phyloP scores from a whole-genome alignment of 495 filamentous ascomycete genomes.

The Aspergillus incahuasiensis region DNA sequence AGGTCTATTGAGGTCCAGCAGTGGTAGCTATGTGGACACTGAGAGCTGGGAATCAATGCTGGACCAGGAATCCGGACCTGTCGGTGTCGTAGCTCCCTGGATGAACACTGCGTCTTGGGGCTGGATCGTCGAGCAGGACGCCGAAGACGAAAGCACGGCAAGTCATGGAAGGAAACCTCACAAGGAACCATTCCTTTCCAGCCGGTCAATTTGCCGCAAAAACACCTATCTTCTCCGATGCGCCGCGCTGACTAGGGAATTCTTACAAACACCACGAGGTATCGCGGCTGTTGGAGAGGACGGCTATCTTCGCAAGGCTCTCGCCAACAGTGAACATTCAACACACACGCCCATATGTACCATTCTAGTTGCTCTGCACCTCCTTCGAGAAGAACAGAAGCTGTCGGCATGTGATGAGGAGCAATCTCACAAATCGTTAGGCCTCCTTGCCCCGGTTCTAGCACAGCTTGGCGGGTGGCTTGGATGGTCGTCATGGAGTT shows the following conservation, averaged over 20 bases:
- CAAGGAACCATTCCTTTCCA: conserved; percentile 21
- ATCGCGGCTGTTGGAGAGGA: conserved; percentile 44
- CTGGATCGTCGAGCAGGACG: conserved; percentile 63
- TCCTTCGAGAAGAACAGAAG: conserved; percentile 84
- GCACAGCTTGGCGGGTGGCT: conserved; percentile 81
- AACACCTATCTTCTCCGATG: conserved; percentile 44
- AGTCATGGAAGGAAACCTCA: conserved; percentile 18
- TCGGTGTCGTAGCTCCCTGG: conserved; percentile 58
- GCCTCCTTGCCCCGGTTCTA: conserved; percentile 63
- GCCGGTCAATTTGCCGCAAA: conserved; percentile 39
- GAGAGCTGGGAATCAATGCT: conserved; percentile 63
- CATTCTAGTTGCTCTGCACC: conserved; percentile 73
- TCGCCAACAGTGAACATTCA: conserved; percentile 45
- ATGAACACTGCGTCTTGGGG: conserved; percentile 64
- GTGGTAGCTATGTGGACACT: conserved; percentile 50
- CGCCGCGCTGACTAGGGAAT: conserved; percentile 46
- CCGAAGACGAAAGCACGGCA: conserved; percentile 34
- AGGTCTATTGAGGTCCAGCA: conserved; percentile 54
- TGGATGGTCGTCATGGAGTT: conserved; percentile 71
- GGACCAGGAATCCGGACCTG: conserved; percentile 50
- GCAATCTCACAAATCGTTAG: conserved; percentile 44
- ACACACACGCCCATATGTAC: conserved; percentile 59
- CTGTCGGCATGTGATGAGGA: conserved; percentile 63
- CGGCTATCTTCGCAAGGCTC: conserved; percentile 60
- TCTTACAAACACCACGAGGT: conserved; percentile 53